Evolutionary conservation across 2,329 filamentous ascomycete genomes (phyloP).

Genomic region (Rhinocladiella mackenziei): DNA sequence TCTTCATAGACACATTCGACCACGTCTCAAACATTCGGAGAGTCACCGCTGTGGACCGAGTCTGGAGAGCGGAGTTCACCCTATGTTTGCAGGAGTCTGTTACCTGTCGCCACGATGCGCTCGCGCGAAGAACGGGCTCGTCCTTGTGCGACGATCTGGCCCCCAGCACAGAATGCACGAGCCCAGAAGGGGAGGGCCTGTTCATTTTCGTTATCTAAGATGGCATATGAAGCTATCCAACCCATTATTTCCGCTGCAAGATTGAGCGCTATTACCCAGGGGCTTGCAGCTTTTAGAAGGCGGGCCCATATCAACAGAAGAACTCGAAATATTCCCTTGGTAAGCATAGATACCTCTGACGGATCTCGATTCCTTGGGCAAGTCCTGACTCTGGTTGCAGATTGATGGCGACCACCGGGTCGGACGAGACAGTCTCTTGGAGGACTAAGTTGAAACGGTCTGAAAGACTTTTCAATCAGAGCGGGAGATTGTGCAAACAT

Average conservation of each 20-base stretch:
- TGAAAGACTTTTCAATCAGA: neutral
- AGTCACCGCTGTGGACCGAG: constrained; percentile 14
- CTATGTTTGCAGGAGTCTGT: constrained; percentile 21
- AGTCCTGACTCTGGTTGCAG: neutral
- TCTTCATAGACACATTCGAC: constrained; percentile 1
- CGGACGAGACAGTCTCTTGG: too few relatives aligned
- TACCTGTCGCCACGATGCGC: constrained; percentile 16
- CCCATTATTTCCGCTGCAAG: neutral
- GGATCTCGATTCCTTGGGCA: neutral
- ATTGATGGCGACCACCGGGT: neutral
- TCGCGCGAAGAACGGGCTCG: constrained; percentile 15
- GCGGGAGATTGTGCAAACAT: too few relatives aligned
- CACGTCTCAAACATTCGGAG: constrained; percentile 19
- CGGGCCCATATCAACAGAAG: neutral
- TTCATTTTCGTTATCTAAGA: constrained; percentile 13
- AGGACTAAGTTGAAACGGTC: neutral
- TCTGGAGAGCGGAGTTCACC: constrained; percentile 15
- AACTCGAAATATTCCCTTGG: neutral
- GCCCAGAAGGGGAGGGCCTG: constrained; percentile 4
- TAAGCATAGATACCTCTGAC: neutral
- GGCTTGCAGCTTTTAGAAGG: neutral
- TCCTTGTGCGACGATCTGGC: constrained; percentile 15
- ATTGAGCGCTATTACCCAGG: neutral
- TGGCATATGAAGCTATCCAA: neutral
- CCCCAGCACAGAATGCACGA: neutral